These are phyloP conservation scores for Nidularia pulvinata DNA, from an alignment of 768 basidiomycete genomes.

Conservation along the genomic window DNA sequence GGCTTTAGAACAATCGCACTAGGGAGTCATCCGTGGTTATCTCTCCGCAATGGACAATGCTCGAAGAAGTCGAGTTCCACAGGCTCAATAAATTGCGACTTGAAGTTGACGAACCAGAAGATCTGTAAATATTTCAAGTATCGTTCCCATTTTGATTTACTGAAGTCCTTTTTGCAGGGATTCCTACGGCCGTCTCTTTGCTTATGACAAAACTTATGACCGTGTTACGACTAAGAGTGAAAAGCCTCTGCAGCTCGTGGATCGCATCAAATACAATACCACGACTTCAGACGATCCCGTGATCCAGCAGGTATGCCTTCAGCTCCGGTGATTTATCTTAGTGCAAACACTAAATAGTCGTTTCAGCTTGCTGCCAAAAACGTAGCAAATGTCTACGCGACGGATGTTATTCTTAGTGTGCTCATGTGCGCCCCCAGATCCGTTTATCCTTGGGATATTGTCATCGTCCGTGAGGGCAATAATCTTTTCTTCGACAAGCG, in stretches of 20 bases:
- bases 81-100: constrained; percentile 88
- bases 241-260: constrained; percentile 86
- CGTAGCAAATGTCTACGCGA: constrained; percentile 88
- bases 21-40: constrained; percentile 95
- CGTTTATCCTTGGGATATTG: constrained; percentile 98
- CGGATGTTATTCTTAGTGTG: constrained; percentile 92
- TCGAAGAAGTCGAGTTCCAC: constrained; percentile 97
- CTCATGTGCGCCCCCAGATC: constrained; percentile 97
- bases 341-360: constrained; percentile 3
- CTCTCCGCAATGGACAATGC: constrained; percentile 89
- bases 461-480: constrained; percentile 91
- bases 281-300: constrained; percentile 98
- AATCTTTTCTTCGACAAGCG: constrained; percentile 97
- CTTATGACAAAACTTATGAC: constrained; percentile 95
- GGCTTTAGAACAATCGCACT: constrained; percentile 67
- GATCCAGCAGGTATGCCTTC: constrained; percentile 76
- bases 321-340: constrained; percentile 1
- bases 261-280: constrained; percentile 96
- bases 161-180: constrained; percentile 43
- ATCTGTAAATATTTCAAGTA: constrained; percentile 62
- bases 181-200: constrained; percentile 85
- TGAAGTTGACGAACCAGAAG: constrained; percentile 92
- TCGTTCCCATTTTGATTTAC: constrained; percentile 4
- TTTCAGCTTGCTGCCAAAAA: constrained; percentile 76
- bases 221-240: constrained; percentile 94